Percentiles rank a stretch among this genome's conserved stretches.
These are phyloP conservation scores for Massariosphaeria phaeospora DNA, from an alignment of 495 filamentous ascomycete species.

Conservation along the genomic window DNA sequence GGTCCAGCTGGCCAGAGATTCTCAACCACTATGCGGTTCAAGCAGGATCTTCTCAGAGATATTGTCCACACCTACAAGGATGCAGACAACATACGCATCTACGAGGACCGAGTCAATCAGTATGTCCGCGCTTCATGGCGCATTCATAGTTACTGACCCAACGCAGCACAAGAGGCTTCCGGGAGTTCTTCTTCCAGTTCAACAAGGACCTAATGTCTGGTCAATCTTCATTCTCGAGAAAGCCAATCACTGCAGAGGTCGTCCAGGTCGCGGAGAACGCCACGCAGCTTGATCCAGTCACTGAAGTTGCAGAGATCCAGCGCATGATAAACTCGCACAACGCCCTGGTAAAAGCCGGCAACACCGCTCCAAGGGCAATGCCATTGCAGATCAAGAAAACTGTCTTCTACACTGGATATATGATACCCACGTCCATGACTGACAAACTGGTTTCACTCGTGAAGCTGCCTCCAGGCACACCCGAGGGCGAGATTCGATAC, in stretches of 20 bases:
- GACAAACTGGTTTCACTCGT: slow-evolving; percentile 63
- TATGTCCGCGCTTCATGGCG: slow-evolving; percentile 36
- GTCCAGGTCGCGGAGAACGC: slow-evolving; percentile 77
- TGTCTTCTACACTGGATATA: slow-evolving; percentile 92
- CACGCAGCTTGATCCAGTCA: slow-evolving; percentile 72
- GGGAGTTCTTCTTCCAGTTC: slow-evolving; percentile 69
- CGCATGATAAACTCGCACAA: slow-evolving; percentile 88
- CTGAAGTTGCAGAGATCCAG: slow-evolving; percentile 80
- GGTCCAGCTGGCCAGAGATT: slow-evolving; percentile 75
- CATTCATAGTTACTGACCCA: slow-evolving; percentile 1
- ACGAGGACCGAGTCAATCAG: slow-evolving; percentile 64
- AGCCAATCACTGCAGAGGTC: slow-evolving; percentile 70
- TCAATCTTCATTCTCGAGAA: slow-evolving; percentile 43
- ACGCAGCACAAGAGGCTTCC: slow-evolving; percentile 64
- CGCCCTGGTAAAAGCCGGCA: slow-evolving; percentile 43
- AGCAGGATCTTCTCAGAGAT: slow-evolving; percentile 73
- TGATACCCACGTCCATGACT: slow-evolving; percentile 66
- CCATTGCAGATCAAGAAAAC: slow-evolving; percentile 70
- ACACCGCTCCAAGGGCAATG: slow-evolving; percentile 38
- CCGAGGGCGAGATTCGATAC: slow-evolving; percentile 64
- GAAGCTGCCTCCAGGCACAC: slow-evolving; percentile 53
- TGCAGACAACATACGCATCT: slow-evolving; percentile 73
- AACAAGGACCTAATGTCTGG: slow-evolving; percentile 51
- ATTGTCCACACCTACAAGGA: slow-evolving; percentile 77
- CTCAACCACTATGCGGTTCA: slow-evolving; percentile 75